Percentiles rank a stretch among this genome's conserved stretches.
Evolutionary conservation across 2,329 filamentous ascomycete species (phyloP).

Genomic region (Laburnicola sp.): DNA sequence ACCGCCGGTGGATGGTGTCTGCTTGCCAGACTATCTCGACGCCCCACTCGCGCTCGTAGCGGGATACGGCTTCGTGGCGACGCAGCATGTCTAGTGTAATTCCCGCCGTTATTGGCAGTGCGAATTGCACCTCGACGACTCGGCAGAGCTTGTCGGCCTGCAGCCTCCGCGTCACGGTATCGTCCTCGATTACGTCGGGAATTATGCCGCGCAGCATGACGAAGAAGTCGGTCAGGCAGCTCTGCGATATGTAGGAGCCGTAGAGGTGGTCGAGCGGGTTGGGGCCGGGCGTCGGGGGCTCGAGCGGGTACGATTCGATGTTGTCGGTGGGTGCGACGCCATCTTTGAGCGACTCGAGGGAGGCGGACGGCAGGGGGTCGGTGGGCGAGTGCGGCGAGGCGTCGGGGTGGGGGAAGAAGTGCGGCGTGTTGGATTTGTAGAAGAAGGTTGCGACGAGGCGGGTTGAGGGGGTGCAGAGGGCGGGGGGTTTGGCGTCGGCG

Average conservation of each 20-base stretch:
- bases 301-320: conserved; percentile 57
- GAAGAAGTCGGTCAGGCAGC: conserved; percentile 60
- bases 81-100: conserved; percentile 67
- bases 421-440: conserved; percentile 39
- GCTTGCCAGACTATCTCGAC: conserved; percentile 78
- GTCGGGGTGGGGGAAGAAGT: conserved; percentile 53
- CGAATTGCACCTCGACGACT: conserved; percentile 68
- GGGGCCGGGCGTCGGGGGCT: conserved; percentile 58
- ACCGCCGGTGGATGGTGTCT: conserved; percentile 72
- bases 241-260: conserved; percentile 57
- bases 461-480: background rate
- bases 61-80: conserved; percentile 76
- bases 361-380: conserved; percentile 37
- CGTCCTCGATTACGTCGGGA: conserved; percentile 54
- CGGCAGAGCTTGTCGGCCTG: conserved; percentile 62
- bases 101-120: conserved; percentile 56
- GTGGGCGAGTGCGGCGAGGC: conserved; percentile 43
- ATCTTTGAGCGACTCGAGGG: conserved; percentile 42
- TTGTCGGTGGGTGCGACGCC: conserved; percentile 57
- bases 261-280: conserved; percentile 60
- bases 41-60: conserved; percentile 87
- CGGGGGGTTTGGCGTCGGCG: conserved; percentile 13
- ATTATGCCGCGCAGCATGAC: conserved; percentile 55
- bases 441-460: conserved; percentile 45
- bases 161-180: conserved; percentile 56